These are phyloP conservation scores for Chrysophaeum taylorii DNA, from an alignment of 352 stramenopile species.

Conservation along the genomic window DNA sequence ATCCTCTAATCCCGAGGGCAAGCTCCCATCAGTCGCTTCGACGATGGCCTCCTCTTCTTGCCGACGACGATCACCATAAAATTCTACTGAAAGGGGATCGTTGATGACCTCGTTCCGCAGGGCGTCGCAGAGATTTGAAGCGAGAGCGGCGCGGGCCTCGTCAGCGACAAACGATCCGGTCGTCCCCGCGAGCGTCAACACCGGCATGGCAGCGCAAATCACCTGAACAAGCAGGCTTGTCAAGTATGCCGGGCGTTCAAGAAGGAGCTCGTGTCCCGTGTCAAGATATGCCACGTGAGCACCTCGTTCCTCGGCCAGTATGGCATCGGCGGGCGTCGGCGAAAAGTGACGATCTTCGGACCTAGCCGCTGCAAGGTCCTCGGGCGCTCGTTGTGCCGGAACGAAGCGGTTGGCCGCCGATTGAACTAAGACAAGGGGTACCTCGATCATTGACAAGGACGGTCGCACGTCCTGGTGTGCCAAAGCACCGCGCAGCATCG, in stretches of 20 bases:
- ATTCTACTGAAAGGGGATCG: too few relatives aligned
- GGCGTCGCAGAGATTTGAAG: too few relatives aligned
- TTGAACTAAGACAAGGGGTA: slow-evolving; percentile 13
- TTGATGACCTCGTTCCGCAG: too few relatives aligned
- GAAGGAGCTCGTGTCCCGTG: slow-evolving; percentile 20
- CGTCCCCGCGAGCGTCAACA: too few relatives aligned
- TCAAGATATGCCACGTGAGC: slow-evolving; percentile 12
- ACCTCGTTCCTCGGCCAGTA: not conserved
- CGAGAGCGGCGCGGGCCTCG: too few relatives aligned
- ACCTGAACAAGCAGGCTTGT: slow-evolving; percentile 10
- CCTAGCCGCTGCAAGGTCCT: slow-evolving; percentile 3
- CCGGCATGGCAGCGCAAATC: too few relatives aligned
- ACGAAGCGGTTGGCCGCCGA: slow-evolving; percentile 11
- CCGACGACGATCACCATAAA: too few relatives aligned
- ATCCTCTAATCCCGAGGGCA: slow-evolving; percentile 11
- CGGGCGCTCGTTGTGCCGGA: not conserved
- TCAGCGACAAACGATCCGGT: too few relatives aligned
- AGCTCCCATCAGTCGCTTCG: too few relatives aligned
- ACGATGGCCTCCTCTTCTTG: not conserved
- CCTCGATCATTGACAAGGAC: not conserved
- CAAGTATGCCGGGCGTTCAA: slow-evolving; percentile 13
- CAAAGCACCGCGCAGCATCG: slow-evolving; percentile 11
- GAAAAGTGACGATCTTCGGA: slow-evolving; percentile 1
- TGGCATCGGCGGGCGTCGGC: not conserved
- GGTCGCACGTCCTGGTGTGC: slow-evolving; percentile 13